Evolutionary conservation across 768 basidiomycete genomes (phyloP).

Genomic region (Trametes gibbosa): DNA sequence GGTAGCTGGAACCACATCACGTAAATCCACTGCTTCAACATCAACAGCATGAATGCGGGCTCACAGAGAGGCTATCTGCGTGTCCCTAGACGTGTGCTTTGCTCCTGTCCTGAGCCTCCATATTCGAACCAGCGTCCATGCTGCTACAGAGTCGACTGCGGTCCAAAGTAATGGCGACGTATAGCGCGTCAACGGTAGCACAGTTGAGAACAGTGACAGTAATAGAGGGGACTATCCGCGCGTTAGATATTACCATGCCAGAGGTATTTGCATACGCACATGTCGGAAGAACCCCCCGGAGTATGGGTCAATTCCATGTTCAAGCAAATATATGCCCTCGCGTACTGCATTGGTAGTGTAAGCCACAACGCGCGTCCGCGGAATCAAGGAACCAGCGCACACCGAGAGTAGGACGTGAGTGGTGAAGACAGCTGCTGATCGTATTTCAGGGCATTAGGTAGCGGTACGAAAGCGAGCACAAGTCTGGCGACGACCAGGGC

Average conservation of each 20-base stretch:
- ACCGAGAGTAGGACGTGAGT: conserved; percentile 71
- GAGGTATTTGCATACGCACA: conserved; percentile 45
- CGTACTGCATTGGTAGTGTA: conserved; percentile 53
- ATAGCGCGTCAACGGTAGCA: conserved; percentile 52
- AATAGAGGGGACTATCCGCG: conserved; percentile 73
- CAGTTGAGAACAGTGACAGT: conserved; percentile 70
- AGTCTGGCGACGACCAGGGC: conserved; percentile 48
- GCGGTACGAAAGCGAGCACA: conserved; percentile 48
- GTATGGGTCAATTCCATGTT: conserved; percentile 81
- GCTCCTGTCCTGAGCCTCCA: conserved; percentile 63
- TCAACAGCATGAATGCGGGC: conserved; percentile 27
- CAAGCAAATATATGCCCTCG: conserved; percentile 84
- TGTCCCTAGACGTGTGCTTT: conserved; percentile 48
- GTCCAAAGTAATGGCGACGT: conserved; percentile 67
- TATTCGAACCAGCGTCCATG: conserved; percentile 64
- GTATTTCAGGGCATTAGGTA: conserved; percentile 53
- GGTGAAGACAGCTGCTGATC: conserved; percentile 82
- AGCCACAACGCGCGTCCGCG: conserved; percentile 10
- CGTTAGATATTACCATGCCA: background rate
- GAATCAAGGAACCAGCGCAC: conserved; percentile 43
- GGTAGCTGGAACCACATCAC: conserved; percentile 50
- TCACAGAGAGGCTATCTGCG: conserved; percentile 64
- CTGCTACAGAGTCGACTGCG: conserved; percentile 60
- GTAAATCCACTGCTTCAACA: background rate
- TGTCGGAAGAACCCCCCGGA: conserved; percentile 84